Percentiles rank a stretch among this genome's conserved stretches.
These are phyloP conservation scores for Colletotrichum orbiculare DNA, from an alignment of 2,329 filamentous ascomycete species.

Conservation along the genomic window DNA sequence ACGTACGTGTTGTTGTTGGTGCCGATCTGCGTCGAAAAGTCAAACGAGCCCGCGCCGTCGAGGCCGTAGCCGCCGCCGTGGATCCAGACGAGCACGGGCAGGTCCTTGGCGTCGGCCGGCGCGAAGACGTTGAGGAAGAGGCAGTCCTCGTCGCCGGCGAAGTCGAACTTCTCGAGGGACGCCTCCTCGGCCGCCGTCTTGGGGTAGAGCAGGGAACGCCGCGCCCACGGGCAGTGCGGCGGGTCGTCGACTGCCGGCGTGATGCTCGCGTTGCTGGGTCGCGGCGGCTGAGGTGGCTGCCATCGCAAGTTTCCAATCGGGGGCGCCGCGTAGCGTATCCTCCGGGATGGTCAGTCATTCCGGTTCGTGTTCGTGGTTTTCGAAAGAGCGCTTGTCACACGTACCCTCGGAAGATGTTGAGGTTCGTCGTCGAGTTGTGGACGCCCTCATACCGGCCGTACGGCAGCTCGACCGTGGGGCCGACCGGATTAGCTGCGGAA, in stretches of 20 bases:
- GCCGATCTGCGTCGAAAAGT: slow-evolving; percentile 18
- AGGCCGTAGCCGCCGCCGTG: slow-evolving; percentile 37
- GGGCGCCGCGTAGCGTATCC: slow-evolving; percentile 24
- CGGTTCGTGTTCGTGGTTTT: too few species aligned
- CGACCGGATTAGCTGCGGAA: neutral
- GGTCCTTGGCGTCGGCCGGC: slow-evolving; percentile 37
- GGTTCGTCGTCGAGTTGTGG: slow-evolving; percentile 16
- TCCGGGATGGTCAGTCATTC: neutral
- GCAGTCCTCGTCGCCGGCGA: slow-evolving; percentile 44
- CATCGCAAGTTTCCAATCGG: slow-evolving; percentile 18
- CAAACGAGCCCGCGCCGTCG: slow-evolving; percentile 6
- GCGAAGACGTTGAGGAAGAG: slow-evolving; percentile 46
- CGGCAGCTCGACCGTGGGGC: slow-evolving; percentile 7
- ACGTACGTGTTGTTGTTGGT: slow-evolving; percentile 23
- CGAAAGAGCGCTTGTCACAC: neutral
- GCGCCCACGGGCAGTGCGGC: slow-evolving; percentile 23
- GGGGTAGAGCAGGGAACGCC: slow-evolving; percentile 11
- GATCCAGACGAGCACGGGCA: slow-evolving; percentile 36
- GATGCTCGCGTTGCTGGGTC: neutral
- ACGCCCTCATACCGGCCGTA: slow-evolving; percentile 19
- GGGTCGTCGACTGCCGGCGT: slow-evolving; percentile 11
- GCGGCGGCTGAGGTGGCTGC: slow-evolving; percentile 13
- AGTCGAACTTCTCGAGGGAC: slow-evolving; percentile 3
- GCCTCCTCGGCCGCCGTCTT: slow-evolving; percentile 17
- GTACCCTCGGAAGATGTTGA: slow-evolving; percentile 24